Evolutionary conservation across 495 filamentous ascomycete species (phyloP), one percentile per base, ranked within the genome.

Genomic region (Lineolata rhizophorae): DNA sequence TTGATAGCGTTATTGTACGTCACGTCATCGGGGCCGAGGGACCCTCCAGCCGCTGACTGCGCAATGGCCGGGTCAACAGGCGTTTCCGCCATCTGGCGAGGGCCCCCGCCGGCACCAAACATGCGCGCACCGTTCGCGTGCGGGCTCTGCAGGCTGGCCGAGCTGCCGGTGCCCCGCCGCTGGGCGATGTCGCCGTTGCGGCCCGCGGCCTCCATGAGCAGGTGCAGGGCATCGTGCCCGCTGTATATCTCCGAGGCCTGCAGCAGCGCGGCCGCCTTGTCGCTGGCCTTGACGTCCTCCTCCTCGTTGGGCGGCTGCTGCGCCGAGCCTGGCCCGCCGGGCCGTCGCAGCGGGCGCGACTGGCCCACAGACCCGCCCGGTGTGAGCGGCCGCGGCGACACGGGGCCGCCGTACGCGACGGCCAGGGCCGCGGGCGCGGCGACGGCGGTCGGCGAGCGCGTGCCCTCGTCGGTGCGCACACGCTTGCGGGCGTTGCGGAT

Each of bases 141-240:
- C 26, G 41, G 35, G 2, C 43, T 44, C 5, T 42, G 29, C 11
- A 40, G 29, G 27, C 45, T 46, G 24, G 26, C 33, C 1, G 38
- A 31, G 26, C 48, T 54, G 19, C 42, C 44, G 11, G 41, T 40
- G 14, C 28, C 9, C 33, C 53, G 50, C 26, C 48, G 48, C 31
- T 55, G 32, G n/a, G 37, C 35, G 28, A 44, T 66, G 38, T 74
- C 63, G 6, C 45, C 47, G 16, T 42, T 46, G 18, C 43, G 45
- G 30, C 64, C 67, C 14, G 72, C 70, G 29, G 71, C 72, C 48
- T 75, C 71, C 51, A 69, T 72, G 2, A 78, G 62, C 20, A 76
- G 48, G 45, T 76, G 69, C 30, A 78, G 57, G 20, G 72, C 72
- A 54, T 76, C 70, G 45, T 76, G 70, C 1, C 68, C 68, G n/a